These are phyloP conservation scores for Chrysanthemum seticuspe DNA, from an alignment of 129 eudicot species.

Conservation along the genomic window DNA sequence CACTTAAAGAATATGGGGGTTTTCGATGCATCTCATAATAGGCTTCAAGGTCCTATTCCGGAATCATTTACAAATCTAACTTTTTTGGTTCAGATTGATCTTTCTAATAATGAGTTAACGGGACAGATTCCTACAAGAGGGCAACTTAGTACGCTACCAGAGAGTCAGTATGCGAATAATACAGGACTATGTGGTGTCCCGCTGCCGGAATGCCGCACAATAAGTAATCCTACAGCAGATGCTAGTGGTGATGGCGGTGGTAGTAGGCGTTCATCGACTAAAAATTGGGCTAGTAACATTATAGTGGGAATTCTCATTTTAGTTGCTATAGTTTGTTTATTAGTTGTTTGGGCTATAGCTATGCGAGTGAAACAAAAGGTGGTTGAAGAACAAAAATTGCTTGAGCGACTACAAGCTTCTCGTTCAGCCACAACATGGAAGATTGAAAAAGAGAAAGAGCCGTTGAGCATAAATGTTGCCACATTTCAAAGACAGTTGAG, in stretches of 20 bases:
- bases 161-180: conserved; percentile 75
- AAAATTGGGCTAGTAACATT: conserved; percentile 69
- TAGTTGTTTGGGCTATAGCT: conserved; percentile 74
- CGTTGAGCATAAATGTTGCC: conserved; percentile 80
- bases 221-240: conserved; percentile 32
- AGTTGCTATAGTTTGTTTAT: conserved; percentile 57
- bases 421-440: conserved; percentile 91
- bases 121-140: conserved; percentile 89
- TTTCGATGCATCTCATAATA: conserved; percentile 77
- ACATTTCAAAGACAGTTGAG: conserved; percentile 79
- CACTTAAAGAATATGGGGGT: conserved; percentile 81
- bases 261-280: conserved; percentile 34
- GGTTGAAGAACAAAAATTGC: conserved; percentile 66
- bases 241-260: conserved; percentile 38
- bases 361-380: conserved; percentile 66
- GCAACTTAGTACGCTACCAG: conserved; percentile 88
- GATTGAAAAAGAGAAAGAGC: conserved; percentile 94
- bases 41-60: conserved; percentile 88
- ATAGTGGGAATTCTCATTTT: conserved; percentile 71
- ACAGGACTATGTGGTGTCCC: conserved; percentile 85
- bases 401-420: conserved; percentile 58
- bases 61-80: conserved; percentile 76
- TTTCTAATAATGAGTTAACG: conserved; percentile 80
- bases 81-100: conserved; percentile 83
- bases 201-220: conserved; percentile 51